Base-by-base conservation (phyloP, 208 protist genomes). In the Trypanosoma mega region DNA sequence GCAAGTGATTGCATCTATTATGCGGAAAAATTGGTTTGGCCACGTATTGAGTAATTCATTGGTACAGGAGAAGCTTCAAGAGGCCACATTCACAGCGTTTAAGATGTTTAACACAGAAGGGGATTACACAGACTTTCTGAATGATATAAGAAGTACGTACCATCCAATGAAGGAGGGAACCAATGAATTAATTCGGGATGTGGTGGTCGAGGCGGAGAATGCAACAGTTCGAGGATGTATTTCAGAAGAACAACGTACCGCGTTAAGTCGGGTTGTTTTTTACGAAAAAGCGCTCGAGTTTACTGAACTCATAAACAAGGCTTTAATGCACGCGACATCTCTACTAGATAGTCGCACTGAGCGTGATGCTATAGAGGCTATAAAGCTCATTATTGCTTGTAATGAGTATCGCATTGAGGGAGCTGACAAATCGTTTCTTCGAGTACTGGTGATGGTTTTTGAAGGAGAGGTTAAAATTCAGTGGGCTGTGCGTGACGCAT, bases 391-490 rank as follows among this genome's bases (percentile, higher is more conserved):
- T 54, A 83, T 96, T 20, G 74, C 82, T 21, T 89, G 83, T 64
- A 85, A 78, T 33, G 81, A 89, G 39, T 91, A 84, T 68, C 80
- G 80, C 18, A 56, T 96, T 21, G 80, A 96, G 9, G 82, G 72
- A 11, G 57, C 64, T 11, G 82, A 86, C 18, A 67, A 60, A 36
- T 85, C 86, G 3, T 82, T 92, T 60, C 62, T 89, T 9, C 79
- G 81, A 52, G 83, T 96, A 26, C 70, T 96, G 11, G 84, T 92
- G 9, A 87, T 96, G 82, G 80, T 90, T 27, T 96, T 91, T 60
- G 78, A 93, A 60, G 84, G 82, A 12, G 90, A 96, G 66, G 55
- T 89, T 26, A 93, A 93, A 58, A 91, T 96, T 53, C 85, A 93
- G 69, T 76, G 80, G n/a, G 82, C 90, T 18, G 90, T 96, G 30